Base-by-base conservation (phyloP, 2,329 filamentous ascomycete genomes). In the Didymella keratinophila region DNA sequence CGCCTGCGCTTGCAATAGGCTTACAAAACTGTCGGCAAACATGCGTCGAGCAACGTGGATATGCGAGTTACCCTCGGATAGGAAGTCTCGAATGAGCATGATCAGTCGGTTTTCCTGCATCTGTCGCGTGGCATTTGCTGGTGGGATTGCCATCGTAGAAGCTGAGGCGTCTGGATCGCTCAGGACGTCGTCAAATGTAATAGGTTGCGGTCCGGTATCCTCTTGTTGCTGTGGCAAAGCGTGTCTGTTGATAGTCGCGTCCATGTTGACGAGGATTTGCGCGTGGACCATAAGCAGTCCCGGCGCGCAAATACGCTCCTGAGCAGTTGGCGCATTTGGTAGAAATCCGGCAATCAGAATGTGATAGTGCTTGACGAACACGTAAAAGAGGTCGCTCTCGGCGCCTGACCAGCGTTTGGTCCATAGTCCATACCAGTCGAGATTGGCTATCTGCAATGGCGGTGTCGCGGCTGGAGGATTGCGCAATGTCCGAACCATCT, bases 71-170 rank as follows among this genome's bases (percentile, higher is more conserved):
- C 83, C 78, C 66, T 89, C 87, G 2, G 86, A 87, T 28, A 97
- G 82, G 60, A 96, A 86, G 73, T 97, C 92, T 65, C 91, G 89
- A 47, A 97, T 83, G 60, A 97, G 79, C 72, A 94, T 88, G 54
- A 97, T 86, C 52, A 96, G 79, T 56, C 92, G 86, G 64, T 97
- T 96, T 76, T 97, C 92, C n/a, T 89, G 87, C 90, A 97, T 96
- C 48, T 87, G 86, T 65, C 89, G 87, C 67, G 90, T 83, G 48
- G 90, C 84, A 73, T 96, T 94, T 63, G 84, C 83, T 43, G 88
- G 84, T 12, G 88, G 83, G 34, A 91, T 78, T 4, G 89, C 81
- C 5, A 88, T 78, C 21, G 86, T 82, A 39, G 87, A 82, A 27
- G 86, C 84, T 7, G 87, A 83, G 12, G 90, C 87, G 74, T 96